A percentile compares a stretch with the other conserved stretches of the same genome.
phyloP scores from a whole-genome alignment of 306 rosid species.

The Prunus armeniaca region DNA sequence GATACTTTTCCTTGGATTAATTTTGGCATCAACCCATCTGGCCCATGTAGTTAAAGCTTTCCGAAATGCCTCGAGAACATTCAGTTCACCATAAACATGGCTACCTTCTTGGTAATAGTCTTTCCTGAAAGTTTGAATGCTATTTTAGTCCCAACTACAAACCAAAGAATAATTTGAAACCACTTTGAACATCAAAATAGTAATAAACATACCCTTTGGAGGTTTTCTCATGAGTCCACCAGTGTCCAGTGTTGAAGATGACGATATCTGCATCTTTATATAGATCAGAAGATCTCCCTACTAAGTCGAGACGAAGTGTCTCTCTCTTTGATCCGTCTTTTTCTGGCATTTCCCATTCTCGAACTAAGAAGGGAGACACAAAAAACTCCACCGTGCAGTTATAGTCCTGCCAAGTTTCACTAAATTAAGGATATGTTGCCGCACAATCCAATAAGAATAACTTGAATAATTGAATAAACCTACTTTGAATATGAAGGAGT shows the following conservation, averaged over 20 bases:
- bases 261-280: conserved; percentile 81
- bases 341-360: conserved; percentile 74
- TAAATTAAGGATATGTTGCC: conserved; percentile 1
- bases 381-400: conserved; percentile 79
- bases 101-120: conserved; percentile 98
- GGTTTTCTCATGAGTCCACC: conserved; percentile 99
- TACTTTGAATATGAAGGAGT: conserved; percentile 82
- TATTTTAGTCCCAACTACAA: conserved; percentile 14
- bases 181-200: background rate
- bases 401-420: conserved; percentile 60
- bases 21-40: conserved; percentile 79
- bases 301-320: conserved; percentile 89
- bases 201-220: conserved; percentile 58
- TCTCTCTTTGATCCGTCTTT: conserved; percentile 75
- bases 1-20: conserved; percentile 63
- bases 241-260: conserved; percentile 92
- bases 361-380: conserved; percentile 91
- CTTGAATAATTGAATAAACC: conserved; percentile 8
- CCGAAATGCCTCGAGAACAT: conserved; percentile 90
- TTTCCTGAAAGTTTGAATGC: conserved; percentile 44
- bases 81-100: conserved; percentile 72
- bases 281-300: conserved; percentile 57
- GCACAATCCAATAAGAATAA: background rate
- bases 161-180: background rate
- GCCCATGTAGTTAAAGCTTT: conserved; percentile 94